Conservation (phyloP, 2,329 filamentous ascomycete genomes). For the Fonsecaea multimorphosa region DNA sequence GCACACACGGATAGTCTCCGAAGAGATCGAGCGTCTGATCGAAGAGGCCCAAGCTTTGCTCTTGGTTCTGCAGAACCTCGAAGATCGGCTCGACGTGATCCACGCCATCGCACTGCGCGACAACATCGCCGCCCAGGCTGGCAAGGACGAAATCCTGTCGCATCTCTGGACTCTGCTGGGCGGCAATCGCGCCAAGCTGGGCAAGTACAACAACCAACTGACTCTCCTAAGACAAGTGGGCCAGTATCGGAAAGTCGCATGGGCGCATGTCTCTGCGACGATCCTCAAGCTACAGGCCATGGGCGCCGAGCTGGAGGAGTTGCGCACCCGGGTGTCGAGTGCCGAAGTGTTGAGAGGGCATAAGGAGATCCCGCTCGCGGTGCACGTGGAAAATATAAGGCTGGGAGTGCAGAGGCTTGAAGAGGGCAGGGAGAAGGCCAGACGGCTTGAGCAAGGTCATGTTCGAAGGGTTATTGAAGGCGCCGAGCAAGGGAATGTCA, state of each 20-base stretch:
- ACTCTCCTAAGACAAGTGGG: slow-evolving; percentile 69
- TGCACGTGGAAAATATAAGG: slow-evolving; percentile 78
- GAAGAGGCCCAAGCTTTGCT: slow-evolving; percentile 72
- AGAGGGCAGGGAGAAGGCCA: slow-evolving; percentile 64
- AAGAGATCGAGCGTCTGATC: slow-evolving; percentile 72
- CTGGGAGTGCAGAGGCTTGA: slow-evolving; percentile 75
- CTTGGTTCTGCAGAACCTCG: slow-evolving; percentile 68
- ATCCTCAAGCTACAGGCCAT: slow-evolving; percentile 77
- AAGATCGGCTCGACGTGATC: slow-evolving; percentile 72
- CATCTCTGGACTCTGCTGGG: slow-evolving; percentile 77
- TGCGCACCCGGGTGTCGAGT: slow-evolving; percentile 72
- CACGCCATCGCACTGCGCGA: slow-evolving; percentile 71
- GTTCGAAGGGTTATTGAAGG: slow-evolving; percentile 60
- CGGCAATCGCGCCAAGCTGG: slow-evolving; percentile 66
- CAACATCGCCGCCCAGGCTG: slow-evolving; percentile 62
- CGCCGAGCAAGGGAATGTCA: slow-evolving; percentile 13
- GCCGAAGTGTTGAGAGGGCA: slow-evolving; percentile 49
- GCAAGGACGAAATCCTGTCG: slow-evolving; percentile 70
- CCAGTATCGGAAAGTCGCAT: slow-evolving; percentile 68
- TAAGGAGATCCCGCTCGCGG: slow-evolving; percentile 66
- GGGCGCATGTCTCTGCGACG: slow-evolving; percentile 71
- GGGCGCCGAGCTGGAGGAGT: slow-evolving; percentile 70
- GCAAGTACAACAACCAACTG: slow-evolving; percentile 68
- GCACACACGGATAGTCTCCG: slow-evolving; percentile 72
- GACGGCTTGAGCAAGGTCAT: slow-evolving; percentile 65